Base-by-base conservation (phyloP, 2,329 filamentous ascomycete species). In the Bipolaris zeicola region DNA sequence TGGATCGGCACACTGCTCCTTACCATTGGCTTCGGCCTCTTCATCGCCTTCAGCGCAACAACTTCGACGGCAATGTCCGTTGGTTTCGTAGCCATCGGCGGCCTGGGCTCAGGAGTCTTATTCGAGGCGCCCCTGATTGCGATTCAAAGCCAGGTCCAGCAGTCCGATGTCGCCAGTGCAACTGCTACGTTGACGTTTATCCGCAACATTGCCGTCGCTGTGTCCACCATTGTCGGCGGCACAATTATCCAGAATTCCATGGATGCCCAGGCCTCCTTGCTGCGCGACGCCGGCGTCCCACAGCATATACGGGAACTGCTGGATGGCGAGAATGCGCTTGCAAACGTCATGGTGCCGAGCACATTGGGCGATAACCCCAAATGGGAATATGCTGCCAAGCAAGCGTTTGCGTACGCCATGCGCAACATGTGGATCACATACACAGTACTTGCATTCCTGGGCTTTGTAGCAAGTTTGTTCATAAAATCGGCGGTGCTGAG, bases 221-320 rank as follows among this genome's bases (percentile, higher is more conserved):
- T 82, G 34, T 81, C 79, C 0, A 75, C 83, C 8, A 80, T 84
- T 1, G 71, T 83, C 3, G 81, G 81, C 8, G 77, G 80, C 1
- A 80, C 82, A 0, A 78, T 84, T 4, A 82, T 84, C 58, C 80
- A 83, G 52, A 83, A 83, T 61, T 80, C 83, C 45, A 90, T 92
- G 86, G 77, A 86, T 60, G 79, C 75, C 47, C 82, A 85, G 60
- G 78, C 79, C 10, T 68, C 74, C 62, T 67, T 11, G 76, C 87
- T 62, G 66, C 78, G 45, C 3, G 68, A 75, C 20, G 77, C 81
- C 3, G 76, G 79, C 1, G 77, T 90, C 0, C 82, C 83, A 0
- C 72, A 76, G 0, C 67, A 82, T 1, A 70, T 83, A 1, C 80
- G 84, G 0, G 62, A 71, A 5, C 67, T 78, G 47, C 77, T 90